Evolutionary conservation across 441 rosid genomes (phyloP).

Genomic region (Adansonia rubrostipa): DNA sequence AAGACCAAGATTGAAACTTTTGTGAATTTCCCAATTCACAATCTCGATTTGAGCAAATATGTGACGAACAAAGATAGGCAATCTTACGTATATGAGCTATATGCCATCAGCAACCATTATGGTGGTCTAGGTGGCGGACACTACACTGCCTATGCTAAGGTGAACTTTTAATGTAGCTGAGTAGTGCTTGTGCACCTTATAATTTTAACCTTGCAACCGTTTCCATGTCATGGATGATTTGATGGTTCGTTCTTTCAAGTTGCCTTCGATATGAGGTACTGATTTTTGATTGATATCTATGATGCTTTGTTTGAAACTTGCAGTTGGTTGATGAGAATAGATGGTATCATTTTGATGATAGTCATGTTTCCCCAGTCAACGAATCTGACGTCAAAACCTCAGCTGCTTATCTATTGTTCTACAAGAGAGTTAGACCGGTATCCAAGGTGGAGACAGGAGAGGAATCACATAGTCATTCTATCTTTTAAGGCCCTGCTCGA

Average conservation of each 20-base stretch:
- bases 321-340: constrained; percentile 84
- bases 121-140: constrained; percentile 2
- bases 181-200: neutral
- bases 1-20: constrained; percentile 62
- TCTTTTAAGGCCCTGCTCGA: neutral
- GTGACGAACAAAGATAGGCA: constrained; percentile 53
- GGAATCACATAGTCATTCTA: constrained; percentile 33
- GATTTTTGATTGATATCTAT: neutral
- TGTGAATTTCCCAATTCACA: constrained; percentile 59
- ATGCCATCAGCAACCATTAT: constrained; percentile 58
- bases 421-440: constrained; percentile 58
- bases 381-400: constrained; percentile 80
- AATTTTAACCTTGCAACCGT: neutral
- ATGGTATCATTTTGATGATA: constrained; percentile 92
- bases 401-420: constrained; percentile 87
- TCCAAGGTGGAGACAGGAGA: constrained; percentile 38
- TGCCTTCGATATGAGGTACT: neutral
- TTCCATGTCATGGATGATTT: neutral
- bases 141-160: constrained; percentile 62
- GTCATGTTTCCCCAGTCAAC: constrained; percentile 59
- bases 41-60: constrained; percentile 61
- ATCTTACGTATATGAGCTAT: constrained; percentile 54
- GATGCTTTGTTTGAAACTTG: neutral
- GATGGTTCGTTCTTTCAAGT: neutral
- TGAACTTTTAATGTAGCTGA: constrained; percentile 22